Base-by-base conservation (phyloP, 2,329 filamentous ascomycete genomes). In the Chaetomium globosum region DNA sequence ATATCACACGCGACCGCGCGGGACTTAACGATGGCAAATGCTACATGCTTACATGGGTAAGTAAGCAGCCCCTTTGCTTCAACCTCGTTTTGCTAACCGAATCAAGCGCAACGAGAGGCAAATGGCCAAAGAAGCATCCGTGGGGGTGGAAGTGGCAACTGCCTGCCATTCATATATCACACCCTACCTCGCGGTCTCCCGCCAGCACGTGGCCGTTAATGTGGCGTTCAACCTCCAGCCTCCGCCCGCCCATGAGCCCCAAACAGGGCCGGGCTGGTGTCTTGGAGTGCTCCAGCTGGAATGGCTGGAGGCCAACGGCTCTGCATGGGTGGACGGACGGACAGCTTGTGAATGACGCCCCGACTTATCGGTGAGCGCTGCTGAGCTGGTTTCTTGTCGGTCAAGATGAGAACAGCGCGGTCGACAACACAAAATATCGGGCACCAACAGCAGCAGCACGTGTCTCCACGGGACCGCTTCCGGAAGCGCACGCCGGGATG, bases 401-500 rank as follows among this genome's bases (percentile, higher is more conserved):
- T 31, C 16, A 21, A 33, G 30, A 21, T 4, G 30, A 36, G 30
- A 36, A 36, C 52, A 31, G 36, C 30, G 19, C 19, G 19, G 19
- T 9, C 13, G 28, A 30, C 30, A 28, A 54, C 30, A n/a, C 52
- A 1, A 46, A 39, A 9, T 28, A 28, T 30, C 54, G 33, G 54
- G 33, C 26, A 46, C 54, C 54, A 57, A 57, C 33, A 46, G 30
- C 54, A 28, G 6, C 33, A 19, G 36, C 33, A 57, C 54, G 52
- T 54, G 52, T 21, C 12, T 19, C 31, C 31, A 36, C n/a, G 21
- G 19, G 53, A 56, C 31, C 8, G 30, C 30, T 19, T 33, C 39
- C 53, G 53, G 30, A 36, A 56, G 33, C n/a, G 19, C 53, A 39
- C 31, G 21, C 31, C 53, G 56, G 43, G 10, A 49, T n/a, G 19